A percentile compares a stretch with the other conserved stretches of the same genome.
phyloP scores from a whole-genome alignment of 345 rosid species.

The Gossypium ekmanianum region DNA sequence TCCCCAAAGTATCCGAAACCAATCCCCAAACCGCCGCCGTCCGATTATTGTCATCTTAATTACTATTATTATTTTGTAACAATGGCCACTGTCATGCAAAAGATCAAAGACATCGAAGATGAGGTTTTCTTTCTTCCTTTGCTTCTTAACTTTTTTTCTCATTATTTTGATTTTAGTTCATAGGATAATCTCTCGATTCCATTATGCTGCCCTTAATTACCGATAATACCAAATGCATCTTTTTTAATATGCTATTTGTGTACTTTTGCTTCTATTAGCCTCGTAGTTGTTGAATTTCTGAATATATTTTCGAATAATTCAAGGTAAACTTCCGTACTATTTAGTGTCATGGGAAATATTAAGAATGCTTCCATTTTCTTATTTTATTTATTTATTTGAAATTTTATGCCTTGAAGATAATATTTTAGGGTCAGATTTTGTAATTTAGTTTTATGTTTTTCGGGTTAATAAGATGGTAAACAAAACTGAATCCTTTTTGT shows the following conservation, averaged over 20 bases:
- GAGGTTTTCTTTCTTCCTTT: slow-evolving; percentile 38
- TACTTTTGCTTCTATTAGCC: not conserved
- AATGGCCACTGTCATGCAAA: slow-evolving; percentile 84
- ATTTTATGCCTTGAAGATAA: not conserved
- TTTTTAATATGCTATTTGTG: not conserved
- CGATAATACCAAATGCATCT: not conserved
- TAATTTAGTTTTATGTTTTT: not conserved
- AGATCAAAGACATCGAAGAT: slow-evolving; percentile 91
- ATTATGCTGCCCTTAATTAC: not conserved
- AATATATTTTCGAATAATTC: not conserved
- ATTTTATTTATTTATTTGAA: not conserved
- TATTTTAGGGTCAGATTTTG: not conserved
- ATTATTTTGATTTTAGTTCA: not conserved
- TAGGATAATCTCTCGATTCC: not conserved
- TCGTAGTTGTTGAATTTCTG: not conserved
- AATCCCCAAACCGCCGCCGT: not conserved
- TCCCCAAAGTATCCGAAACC: too few relatives aligned
- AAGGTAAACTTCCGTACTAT: not conserved
- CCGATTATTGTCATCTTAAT: not conserved
- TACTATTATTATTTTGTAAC: slow-evolving; percentile 13
- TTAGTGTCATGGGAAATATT: not conserved
- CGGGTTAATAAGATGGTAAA: not conserved
- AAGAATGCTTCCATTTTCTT: not conserved
- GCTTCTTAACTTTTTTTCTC: too few relatives aligned
- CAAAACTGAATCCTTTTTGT: not conserved